Evolutionary conservation across 345 rosid species (phyloP), one percentile per base, ranked within the genome.

Genomic region (Ceriops zippeliana): DNA sequence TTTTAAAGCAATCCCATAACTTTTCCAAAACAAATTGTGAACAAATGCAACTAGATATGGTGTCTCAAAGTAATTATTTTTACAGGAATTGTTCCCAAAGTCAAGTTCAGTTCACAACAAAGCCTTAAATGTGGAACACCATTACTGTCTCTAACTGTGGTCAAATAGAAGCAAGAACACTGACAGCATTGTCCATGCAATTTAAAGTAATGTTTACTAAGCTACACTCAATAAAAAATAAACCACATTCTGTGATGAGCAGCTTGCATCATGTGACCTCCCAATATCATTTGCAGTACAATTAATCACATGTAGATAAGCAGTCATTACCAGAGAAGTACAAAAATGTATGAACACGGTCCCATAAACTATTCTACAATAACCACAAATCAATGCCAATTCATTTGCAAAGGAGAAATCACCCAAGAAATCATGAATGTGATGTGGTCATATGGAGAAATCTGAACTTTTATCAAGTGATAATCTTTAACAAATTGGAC

Each of bases 81-180:
- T 42, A 21, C 64, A 49, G 31, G 58, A 46, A 58, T 68, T 31
- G n/a, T 68, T 30, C 71, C 38, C 28, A 24, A 49, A 21, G 7
- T 42, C 5, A 1, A 8, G 9, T 5, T 5, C 15, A 42, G 21
- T 19, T 11, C 10, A 2, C 58, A 10, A 27, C 46, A 31, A 37
- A 19, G 24, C 54, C 37, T 63, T 26, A 13, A 24, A 63, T 42
- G 27, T 19, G 30, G 9, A 32, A n/a, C 21, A 32, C 53, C 17
- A 35, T 35, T 17, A 53, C 13, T 16, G 4, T 42, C 17, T 42
- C 16, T 31, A 65, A 32, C 27, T 52, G 24, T 9, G 17, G 49
- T 42, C 4, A 15, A 42, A 42, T 13, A 11, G 52, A 20, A 37
- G 51, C 26, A 22, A 62, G 24, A 61, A 10, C 52, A 21, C 16